These are phyloP conservation scores for Phytophthora megakarya DNA, from an alignment of 352 stramenopile species.

Conservation along the genomic window DNA sequence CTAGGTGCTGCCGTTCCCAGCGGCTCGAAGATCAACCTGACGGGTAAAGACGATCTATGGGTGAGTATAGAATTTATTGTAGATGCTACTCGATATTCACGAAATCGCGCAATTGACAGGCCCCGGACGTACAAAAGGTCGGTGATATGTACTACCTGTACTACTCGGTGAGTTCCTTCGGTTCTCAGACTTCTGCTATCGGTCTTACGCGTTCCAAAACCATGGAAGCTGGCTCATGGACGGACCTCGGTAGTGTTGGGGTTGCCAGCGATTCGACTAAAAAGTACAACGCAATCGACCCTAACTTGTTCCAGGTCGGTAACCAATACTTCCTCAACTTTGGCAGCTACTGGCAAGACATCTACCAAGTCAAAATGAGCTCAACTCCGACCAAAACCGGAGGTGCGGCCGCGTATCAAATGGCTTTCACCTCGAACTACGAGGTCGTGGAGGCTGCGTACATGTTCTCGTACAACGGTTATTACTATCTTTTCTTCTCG, in stretches of 20 bases:
- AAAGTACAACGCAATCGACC: slow-evolving; percentile 60
- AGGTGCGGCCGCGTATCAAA: slow-evolving; percentile 18
- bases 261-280: slow-evolving; percentile 41
- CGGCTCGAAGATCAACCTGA: slow-evolving; percentile 48
- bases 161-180: slow-evolving; percentile 64
- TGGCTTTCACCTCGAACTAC: slow-evolving; percentile 39
- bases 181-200: slow-evolving; percentile 48
- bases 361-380: slow-evolving; percentile 40
- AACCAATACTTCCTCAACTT: slow-evolving; percentile 50
- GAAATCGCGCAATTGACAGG: too few relatives aligned
- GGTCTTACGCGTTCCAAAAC: slow-evolving; percentile 48
- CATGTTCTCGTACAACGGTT: slow-evolving; percentile 44
- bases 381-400: slow-evolving; percentile 29
- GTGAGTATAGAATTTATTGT: slow-evolving; percentile 8
- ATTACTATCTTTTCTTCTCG: slow-evolving; percentile 57
- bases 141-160: slow-evolving; percentile 61
- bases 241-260: slow-evolving; percentile 40
- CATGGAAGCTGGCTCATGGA: slow-evolving; percentile 51
- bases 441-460: slow-evolving; percentile 45
- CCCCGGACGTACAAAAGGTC: slow-evolving; percentile 51
- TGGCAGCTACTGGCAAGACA: slow-evolving; percentile 48
- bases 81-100: too few relatives aligned
- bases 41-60: too few relatives aligned
- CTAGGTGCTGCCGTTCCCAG: slow-evolving; percentile 39
- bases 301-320: slow-evolving; percentile 44